Evolutionary conservation across 768 basidiomycete species (phyloP), one percentile per base, ranked within the genome.

Genomic region (Pisolithus albus): DNA sequence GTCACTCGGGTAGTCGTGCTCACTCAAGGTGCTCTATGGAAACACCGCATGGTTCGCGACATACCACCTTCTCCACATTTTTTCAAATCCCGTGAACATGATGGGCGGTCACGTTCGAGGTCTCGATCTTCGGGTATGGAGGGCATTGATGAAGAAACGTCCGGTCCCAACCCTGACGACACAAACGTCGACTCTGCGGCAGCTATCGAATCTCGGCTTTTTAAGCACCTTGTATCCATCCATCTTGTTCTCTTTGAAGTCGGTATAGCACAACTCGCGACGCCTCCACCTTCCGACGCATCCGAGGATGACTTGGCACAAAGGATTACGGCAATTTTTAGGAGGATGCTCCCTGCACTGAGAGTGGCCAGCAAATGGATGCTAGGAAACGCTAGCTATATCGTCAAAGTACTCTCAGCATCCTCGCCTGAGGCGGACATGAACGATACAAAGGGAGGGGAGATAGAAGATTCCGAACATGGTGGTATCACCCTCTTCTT

Each of bases 301-400:
- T 70, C 72, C 24, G 77, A 81, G 54, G 68, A 75, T 36, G 82
- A 84, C 62, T 73, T 92, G 11, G 88, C 88, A 5, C 84, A 87
- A 65, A 77, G 79, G 21, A 96, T 99, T 61, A 87, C 88, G 1
- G 93, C 93, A 1, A 77, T 80, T 11, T 86, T 97, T 54, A 77
- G 95, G 45, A 79, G 96, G 26, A 85, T 87, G 5, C 72, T 98
- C 6, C 93, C 93, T 5, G 85, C 90, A 6, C 71, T 98, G 32
- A 82, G 95, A 18, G 84, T 97, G 50, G 82, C 86, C 5, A 84
- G 84, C 61, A 94, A 92, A 64, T 99, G 96, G 96, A 65, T 97
- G 11, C 73, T 78, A 28, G 81, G 81, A 4, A 91, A 97, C 63
- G 68, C 81, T 58, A 80, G 79, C 53, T 88, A 89, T 56, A 62